Conservation (phyloP, 768 basidiomycete species). For the Termitomyces sp. region DNA sequence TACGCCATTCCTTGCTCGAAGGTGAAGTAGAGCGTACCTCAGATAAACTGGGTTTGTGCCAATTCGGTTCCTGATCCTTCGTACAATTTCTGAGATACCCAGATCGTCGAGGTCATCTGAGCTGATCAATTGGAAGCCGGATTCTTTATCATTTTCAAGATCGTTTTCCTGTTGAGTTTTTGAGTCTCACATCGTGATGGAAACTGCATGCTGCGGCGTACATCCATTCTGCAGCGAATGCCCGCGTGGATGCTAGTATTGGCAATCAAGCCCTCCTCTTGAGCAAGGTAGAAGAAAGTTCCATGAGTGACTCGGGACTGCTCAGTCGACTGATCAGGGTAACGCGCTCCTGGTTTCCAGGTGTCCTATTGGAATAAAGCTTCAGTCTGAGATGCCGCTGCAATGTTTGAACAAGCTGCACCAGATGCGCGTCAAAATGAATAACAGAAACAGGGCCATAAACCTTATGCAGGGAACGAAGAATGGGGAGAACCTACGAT, state of each 20-base stretch:
- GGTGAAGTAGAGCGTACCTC: slow-evolving; percentile 33
- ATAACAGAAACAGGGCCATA: slow-evolving; percentile 82
- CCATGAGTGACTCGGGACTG: slow-evolving; percentile 78
- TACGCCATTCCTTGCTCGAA: background rate
- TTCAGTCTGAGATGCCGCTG: background rate
- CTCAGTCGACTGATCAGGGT: slow-evolving; percentile 49
- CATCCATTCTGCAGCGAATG: slow-evolving; percentile 67
- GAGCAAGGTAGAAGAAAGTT: slow-evolving; percentile 79
- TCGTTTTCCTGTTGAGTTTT: slow-evolving; percentile 48
- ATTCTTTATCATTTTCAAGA: slow-evolving; percentile 60
- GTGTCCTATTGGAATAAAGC: slow-evolving; percentile 44
- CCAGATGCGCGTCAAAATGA: slow-evolving; percentile 70
- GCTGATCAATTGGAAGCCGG: slow-evolving; percentile 76
- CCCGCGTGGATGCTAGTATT: slow-evolving; percentile 84
- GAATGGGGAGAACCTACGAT: slow-evolving; percentile 65
- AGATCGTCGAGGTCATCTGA: slow-evolving; percentile 82
- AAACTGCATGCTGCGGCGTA: slow-evolving; percentile 10
- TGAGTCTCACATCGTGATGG: slow-evolving; percentile 19
- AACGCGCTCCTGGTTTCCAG: slow-evolving; percentile 38
- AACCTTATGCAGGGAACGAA: slow-evolving; percentile 70
- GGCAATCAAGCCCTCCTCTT: slow-evolving; percentile 69
- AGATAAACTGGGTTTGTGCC: slow-evolving; percentile 75
- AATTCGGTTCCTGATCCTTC: slow-evolving; percentile 64
- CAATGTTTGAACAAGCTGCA: slow-evolving; percentile 19
- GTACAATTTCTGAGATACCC: slow-evolving; percentile 64